Conservation (phyloP, 192 early-diverging fungal genomes). For the Gonapodya prolifera region DNA sequence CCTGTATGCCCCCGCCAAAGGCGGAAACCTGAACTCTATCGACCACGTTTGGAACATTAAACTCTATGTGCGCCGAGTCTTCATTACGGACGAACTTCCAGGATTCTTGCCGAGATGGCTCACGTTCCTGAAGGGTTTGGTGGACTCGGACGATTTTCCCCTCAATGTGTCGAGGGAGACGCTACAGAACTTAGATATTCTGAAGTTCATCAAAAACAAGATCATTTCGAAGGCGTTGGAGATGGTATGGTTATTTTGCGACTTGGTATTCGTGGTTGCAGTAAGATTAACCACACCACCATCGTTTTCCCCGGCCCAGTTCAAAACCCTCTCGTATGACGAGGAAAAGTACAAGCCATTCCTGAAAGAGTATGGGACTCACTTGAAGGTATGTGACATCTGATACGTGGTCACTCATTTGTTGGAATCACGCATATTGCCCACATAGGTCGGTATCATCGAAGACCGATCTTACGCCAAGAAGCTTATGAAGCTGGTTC, state of each 20-base stretch:
- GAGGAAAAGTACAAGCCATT: slow-evolving; percentile 20
- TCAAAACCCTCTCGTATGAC: slow-evolving; percentile 20
- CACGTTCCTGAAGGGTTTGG: slow-evolving; percentile 81
- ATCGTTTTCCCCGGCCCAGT: slow-evolving; percentile 61
- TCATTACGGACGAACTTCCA: slow-evolving; percentile 81
- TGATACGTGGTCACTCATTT: neutral
- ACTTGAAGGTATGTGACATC: neutral
- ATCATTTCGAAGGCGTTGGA: slow-evolving; percentile 83
- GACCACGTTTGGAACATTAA: slow-evolving; percentile 59
- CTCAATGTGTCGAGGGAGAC: slow-evolving; percentile 97
- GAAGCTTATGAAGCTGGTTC: slow-evolving; percentile 66
- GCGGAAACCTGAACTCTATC: slow-evolving; percentile 35
- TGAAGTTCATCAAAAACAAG: slow-evolving; percentile 75
- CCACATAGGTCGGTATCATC: slow-evolving; percentile 80
- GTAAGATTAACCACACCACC: slow-evolving; percentile 7
- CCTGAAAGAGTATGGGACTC: neutral
- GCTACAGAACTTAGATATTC: slow-evolving; percentile 70
- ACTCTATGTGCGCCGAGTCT: slow-evolving; percentile 90
- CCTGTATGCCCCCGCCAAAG: slow-evolving; percentile 66
- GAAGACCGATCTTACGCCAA: slow-evolving; percentile 64
- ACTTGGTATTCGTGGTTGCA: neutral
- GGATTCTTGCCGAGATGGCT: slow-evolving; percentile 82
- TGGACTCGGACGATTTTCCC: slow-evolving; percentile 96
- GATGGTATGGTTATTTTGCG: slow-evolving; percentile 57
- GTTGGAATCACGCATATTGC: no score